These are phyloP conservation scores for Citrus unshiu DNA, from an alignment of 345 rosid genomes.

Conservation along the genomic window DNA sequence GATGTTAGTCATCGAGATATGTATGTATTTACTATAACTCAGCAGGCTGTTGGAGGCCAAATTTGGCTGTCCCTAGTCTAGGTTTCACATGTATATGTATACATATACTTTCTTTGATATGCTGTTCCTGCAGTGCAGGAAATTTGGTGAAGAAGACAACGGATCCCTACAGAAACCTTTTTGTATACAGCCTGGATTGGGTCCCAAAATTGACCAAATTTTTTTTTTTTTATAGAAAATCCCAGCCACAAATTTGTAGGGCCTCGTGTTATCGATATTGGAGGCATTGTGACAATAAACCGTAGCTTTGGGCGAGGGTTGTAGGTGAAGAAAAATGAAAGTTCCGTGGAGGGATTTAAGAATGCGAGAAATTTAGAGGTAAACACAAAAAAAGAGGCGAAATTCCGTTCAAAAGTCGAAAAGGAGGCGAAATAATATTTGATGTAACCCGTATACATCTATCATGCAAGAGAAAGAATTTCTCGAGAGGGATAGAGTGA, in stretches of 20 bases:
- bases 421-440: background rate
- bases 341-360: no score
- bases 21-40: background rate
- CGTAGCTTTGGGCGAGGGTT: background rate
- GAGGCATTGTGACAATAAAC: background rate
- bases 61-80: constrained; percentile 3
- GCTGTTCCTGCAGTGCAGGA: constrained; percentile 35
- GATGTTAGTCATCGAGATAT: no score
- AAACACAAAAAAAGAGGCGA: background rate
- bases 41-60: constrained; percentile 9
- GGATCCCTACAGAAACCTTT: background rate
- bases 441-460: background rate
- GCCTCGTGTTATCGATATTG: background rate
- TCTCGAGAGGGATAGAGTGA: background rate
- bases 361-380: background rate
- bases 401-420: background rate
- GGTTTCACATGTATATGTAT: constrained; percentile 17
- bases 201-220: constrained; percentile 23
- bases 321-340: background rate
- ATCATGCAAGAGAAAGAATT: background rate
- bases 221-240: background rate
- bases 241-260: constrained; percentile 18
- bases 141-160: constrained; percentile 15
- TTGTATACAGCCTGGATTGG: constrained; percentile 43
- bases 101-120: background rate